A percentile compares a stretch with the other conserved stretches of the same genome.
Conservation (phyloP, 208 protist species). For the Trypanosoma avium region DNA sequence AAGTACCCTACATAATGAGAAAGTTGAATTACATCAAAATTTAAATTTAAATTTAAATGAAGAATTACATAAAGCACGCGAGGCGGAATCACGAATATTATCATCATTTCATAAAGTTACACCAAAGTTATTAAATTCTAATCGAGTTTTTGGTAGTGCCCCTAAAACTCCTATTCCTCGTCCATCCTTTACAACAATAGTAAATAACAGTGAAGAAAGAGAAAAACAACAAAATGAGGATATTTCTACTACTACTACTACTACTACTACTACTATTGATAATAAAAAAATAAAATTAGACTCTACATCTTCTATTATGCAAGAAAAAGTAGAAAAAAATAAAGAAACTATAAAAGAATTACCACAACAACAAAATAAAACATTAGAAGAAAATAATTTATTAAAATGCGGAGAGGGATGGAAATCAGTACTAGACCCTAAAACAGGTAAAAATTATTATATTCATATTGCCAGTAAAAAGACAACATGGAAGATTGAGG, state of each 20-base stretch:
- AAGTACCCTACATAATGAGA: too few species aligned
- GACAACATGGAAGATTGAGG: not conserved
- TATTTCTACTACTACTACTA: not conserved
- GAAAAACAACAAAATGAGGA: not conserved
- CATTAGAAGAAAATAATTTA: not conserved
- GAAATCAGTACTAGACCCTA: slow-evolving; percentile 41
- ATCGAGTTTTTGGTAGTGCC: slow-evolving; percentile 12
- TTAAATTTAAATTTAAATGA: slow-evolving; percentile 1
- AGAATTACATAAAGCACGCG: slow-evolving; percentile 13
- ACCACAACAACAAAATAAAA: too few species aligned
- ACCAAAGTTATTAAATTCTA: not conserved
- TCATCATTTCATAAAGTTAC: slow-evolving; percentile 9
- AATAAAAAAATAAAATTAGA: not conserved
- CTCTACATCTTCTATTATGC: not conserved
- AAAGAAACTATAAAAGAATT: too few species aligned
- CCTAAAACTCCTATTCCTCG: not conserved
- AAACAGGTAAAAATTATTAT: slow-evolving; percentile 27
- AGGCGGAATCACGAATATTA: slow-evolving; percentile 17
- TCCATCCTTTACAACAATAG: not conserved
- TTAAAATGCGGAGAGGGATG: slow-evolving; percentile 23
- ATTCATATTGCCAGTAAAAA: slow-evolving; percentile 26
- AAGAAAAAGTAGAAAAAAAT: not conserved
- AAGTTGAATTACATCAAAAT: not conserved
- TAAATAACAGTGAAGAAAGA: not conserved
- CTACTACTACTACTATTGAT: not conserved